Conservation (phyloP, 2,329 filamentous ascomycete genomes). For the Dactylellina cionopaga region DNA sequence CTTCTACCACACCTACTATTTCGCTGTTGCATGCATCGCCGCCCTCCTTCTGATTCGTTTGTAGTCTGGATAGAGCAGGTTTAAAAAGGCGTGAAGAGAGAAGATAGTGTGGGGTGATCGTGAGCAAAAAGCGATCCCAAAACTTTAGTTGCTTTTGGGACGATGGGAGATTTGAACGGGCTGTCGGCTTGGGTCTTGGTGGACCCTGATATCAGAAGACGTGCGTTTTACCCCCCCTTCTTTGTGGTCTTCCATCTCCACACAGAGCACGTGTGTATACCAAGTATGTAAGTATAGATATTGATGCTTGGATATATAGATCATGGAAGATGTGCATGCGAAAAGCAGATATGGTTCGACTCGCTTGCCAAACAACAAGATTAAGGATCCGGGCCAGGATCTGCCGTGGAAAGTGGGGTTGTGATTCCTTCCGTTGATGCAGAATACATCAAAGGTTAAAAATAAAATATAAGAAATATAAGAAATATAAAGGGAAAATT, state of each 20-base stretch:
- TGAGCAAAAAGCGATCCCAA: not conserved
- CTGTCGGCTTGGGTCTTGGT: not conserved
- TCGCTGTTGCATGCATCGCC: conserved; percentile 18
- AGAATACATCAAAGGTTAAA: not conserved
- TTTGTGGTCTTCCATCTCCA: not conserved
- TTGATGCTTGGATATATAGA: not conserved
- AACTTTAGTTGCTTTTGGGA: not conserved
- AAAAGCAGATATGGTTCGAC: not conserved
- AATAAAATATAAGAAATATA: not conserved
- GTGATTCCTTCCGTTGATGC: conserved; percentile 14
- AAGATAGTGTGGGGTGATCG: conserved; percentile 41
- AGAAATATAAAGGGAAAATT: not conserved
- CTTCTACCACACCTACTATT: conserved; percentile 52
- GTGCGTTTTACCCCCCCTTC: not conserved
- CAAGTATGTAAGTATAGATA: not conserved
- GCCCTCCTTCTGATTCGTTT: conserved; percentile 39
- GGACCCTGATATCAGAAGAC: conserved; percentile 15
- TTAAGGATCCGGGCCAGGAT: conserved; percentile 21
- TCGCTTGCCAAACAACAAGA: conserved; percentile 18
- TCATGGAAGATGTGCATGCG: not conserved
- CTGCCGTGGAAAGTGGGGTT: conserved; percentile 26
- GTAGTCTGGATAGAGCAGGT: conserved; percentile 29
- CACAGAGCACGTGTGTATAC: not conserved
- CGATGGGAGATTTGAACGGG: not conserved
- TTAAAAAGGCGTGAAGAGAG: not conserved